Evolutionary conservation across 2,329 filamentous ascomycete species (phyloP).

Genomic region (Aspergillus fumigatus): DNA sequence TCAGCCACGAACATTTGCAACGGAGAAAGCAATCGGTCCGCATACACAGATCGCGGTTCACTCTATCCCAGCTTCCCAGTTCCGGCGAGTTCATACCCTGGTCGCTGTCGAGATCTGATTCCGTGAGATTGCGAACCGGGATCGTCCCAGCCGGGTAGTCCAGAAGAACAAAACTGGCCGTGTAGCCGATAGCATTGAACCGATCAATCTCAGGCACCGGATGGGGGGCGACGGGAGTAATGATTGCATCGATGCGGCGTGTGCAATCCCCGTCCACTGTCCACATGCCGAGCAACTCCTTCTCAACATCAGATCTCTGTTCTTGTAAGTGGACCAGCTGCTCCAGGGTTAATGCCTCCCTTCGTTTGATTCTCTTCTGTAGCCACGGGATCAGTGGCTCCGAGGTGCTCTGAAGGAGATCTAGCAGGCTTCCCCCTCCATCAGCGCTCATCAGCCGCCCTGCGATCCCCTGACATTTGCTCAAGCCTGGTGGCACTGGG

Average conservation of each 20-base stretch:
- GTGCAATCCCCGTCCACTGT: constrained; percentile 16
- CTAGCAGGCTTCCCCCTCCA: constrained; percentile 52
- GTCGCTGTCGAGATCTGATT: constrained; percentile 47
- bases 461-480: constrained; percentile 53
- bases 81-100: constrained; percentile 39
- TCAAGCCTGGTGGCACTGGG: constrained; percentile 48
- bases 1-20: neutral
- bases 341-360: constrained; percentile 43
- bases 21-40: constrained; percentile 1
- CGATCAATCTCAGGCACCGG: constrained; percentile 58
- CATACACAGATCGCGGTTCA: constrained; percentile 57
- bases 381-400: constrained; percentile 61
- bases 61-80: constrained; percentile 56
- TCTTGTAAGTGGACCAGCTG: constrained; percentile 53
- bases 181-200: constrained; percentile 61
- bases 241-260: constrained; percentile 49
- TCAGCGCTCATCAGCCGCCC: constrained; percentile 57
- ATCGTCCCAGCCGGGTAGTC: constrained; percentile 58
- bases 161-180: constrained; percentile 56
- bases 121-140: constrained; percentile 49
- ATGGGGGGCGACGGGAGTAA: constrained; percentile 61
- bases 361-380: constrained; percentile 46
- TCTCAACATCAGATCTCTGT: constrained; percentile 49
- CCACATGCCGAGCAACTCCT: constrained; percentile 57
- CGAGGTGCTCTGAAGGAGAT: constrained; percentile 51